phyloP scores from a whole-genome alignment of 148 eudicot species.

The Limonium bicolor region DNA sequence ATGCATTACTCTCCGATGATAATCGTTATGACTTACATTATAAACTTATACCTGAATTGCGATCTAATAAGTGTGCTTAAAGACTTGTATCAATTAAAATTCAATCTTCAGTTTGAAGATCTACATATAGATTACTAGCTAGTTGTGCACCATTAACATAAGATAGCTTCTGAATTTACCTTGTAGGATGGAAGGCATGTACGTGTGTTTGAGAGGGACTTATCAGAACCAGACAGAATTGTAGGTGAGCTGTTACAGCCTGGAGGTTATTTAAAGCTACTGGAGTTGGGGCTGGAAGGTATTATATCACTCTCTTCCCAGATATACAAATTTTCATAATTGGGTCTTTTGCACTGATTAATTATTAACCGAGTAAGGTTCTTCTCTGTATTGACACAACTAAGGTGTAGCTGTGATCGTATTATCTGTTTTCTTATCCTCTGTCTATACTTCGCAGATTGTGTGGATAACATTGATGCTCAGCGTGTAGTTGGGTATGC shows the following conservation, averaged over 20 bases:
- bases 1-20: too few relatives aligned
- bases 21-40: too few relatives aligned
- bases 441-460: conserved; percentile 27
- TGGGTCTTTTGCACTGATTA: too few relatives aligned
- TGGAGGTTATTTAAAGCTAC: conserved; percentile 42
- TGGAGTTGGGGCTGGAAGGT: conserved; percentile 50
- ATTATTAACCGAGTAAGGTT: too few relatives aligned
- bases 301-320: background rate
- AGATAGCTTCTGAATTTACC: background rate
- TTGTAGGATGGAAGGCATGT: conserved; percentile 39
- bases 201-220: conserved; percentile 42
- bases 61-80: too few relatives aligned
- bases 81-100: too few relatives aligned
- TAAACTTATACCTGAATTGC: too few relatives aligned
- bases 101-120: too few relatives aligned
- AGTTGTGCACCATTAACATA: too few relatives aligned
- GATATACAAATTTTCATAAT: background rate
- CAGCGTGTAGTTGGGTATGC: conserved; percentile 44
- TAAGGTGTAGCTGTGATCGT: too few relatives aligned
- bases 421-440: background rate
- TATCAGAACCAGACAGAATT: conserved; percentile 40
- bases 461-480: conserved; percentile 42
- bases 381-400: too few relatives aligned
- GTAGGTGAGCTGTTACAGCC: conserved; percentile 58
- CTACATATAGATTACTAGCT: too few relatives aligned